Percentiles rank a stretch among this genome's conserved stretches.
phyloP scores from a whole-genome alignment of 805 yeast genomes.

The Starmera amethionina region DNA sequence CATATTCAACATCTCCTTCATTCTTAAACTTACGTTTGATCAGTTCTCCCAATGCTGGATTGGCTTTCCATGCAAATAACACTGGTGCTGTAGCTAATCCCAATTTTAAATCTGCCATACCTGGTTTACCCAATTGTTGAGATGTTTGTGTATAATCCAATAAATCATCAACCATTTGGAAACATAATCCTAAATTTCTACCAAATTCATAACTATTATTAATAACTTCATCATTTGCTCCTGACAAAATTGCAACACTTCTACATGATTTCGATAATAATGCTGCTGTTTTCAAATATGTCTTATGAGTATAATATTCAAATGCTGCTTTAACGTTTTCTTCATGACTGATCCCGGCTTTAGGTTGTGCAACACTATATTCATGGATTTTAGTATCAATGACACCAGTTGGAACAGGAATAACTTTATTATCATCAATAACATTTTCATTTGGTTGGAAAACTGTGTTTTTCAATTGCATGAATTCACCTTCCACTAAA shows the following conservation, averaged over 20 bases:
- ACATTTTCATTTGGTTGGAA: conserved; percentile 37
- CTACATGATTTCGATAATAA: conserved; percentile 89
- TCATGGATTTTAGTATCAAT: conserved; percentile 41
- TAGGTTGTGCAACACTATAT: conserved; percentile 21
- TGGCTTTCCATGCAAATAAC: conserved; percentile 84
- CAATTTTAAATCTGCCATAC: conserved; percentile 87
- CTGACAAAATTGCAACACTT: conserved; percentile 87
- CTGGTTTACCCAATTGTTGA: conserved; percentile 82
- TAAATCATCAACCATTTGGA: conserved; percentile 94
- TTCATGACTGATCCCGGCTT: conserved; percentile 36
- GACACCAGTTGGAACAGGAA: conserved; percentile 52
- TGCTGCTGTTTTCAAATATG: conserved; percentile 91
- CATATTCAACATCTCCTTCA: conserved; percentile 79
- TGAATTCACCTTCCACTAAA: conserved; percentile 95
- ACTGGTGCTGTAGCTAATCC: conserved; percentile 98
- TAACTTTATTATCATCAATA: conserved; percentile 36
- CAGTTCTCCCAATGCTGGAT: conserved; percentile 74
- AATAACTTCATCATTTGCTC: conserved; percentile 64
- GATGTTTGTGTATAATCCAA: conserved; percentile 89
- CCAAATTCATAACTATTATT: conserved; percentile 90
- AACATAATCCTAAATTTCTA: conserved; percentile 85
- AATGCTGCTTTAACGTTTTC: conserved; percentile 80
- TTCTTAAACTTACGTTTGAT: conserved; percentile 74
- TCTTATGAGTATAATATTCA: conserved; percentile 90
- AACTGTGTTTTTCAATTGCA: conserved; percentile 95